Base-by-base conservation (phyloP, 23 red algal genomes). In the Gracilaria vermiculophylla region DNA sequence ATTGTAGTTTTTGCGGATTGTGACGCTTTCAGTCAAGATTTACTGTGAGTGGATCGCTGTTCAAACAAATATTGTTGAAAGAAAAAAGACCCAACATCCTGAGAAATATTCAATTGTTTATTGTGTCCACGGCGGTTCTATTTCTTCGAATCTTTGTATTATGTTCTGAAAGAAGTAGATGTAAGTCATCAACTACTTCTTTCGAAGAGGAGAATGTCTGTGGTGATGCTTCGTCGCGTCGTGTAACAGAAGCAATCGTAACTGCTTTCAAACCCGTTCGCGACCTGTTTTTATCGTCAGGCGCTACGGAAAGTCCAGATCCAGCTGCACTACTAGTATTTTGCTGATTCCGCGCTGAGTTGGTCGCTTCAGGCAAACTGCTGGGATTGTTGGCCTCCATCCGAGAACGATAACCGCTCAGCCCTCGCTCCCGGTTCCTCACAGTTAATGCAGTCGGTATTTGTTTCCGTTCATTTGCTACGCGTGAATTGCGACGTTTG, bases 161-260 rank as follows among this genome's bases (percentile, higher is more conserved):
- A 53, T 85, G 81, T 21, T 85, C 57, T 8, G 47, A 34, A 53
- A 85, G 81, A 31, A 85, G 58, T n/a, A 66, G 64, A 35, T 69
- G 31, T 27, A 85, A 35, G 72, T 85, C 81, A 47, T 66, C 45
- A 10, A 40, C 28, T 17, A 47, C 39, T 17, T 66, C 40, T 55
- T 73, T 51, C 42, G 55, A 36, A 21, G 36, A 32, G 19, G 10
- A 13, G 37, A 20, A 62, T 12, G 20, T 47, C 47, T 62, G 55
- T 14, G 52, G 34, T 5, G 52, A 20, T 2, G 11, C 56, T 37
- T 67, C 61, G 3, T 62, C 61, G 5, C 29, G 44, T 21, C 56
- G 48, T 33, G 19, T 19, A 56, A 17, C 9, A 14, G 47, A 34
- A 39, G 54, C 25, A 57, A 0, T 20, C 14, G 23, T 41, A 56